phyloP scores from a whole-genome alignment of 208 protist species.

The Acanthamoeba castellanii region DNA sequence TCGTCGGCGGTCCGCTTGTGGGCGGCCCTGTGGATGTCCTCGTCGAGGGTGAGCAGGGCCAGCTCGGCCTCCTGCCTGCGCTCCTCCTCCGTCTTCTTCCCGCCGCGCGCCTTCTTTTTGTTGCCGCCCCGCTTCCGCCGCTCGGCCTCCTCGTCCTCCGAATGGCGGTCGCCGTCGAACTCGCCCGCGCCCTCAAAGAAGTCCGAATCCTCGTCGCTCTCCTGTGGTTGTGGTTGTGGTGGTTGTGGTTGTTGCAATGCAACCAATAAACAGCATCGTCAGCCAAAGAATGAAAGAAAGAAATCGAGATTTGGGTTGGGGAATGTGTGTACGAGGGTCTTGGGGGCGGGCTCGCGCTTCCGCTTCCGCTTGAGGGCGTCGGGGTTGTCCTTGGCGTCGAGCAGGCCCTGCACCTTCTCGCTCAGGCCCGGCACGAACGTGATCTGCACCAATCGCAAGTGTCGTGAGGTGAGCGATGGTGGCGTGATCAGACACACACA shows the following conservation, averaged over 20 bases:
- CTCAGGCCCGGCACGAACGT: slow-evolving; percentile 79
- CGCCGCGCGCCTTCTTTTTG: slow-evolving; percentile 47
- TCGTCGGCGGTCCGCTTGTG: slow-evolving; percentile 86
- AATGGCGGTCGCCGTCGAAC: neutral
- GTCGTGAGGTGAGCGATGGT: too few relatives aligned
- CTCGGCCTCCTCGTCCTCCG: slow-evolving; percentile 41
- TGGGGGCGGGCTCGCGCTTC: slow-evolving; percentile 16
- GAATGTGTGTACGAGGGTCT: neutral
- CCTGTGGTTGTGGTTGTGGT: neutral
- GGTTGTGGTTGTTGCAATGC: too few relatives aligned
- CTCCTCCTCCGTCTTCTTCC: slow-evolving; percentile 42
- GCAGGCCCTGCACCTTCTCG: slow-evolving; percentile 75
- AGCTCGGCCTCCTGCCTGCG: slow-evolving; percentile 60
- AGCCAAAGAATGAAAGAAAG: too few relatives aligned
- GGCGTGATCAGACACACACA: too few relatives aligned
- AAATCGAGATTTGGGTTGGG: too few relatives aligned
- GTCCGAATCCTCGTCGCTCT: slow-evolving; percentile 69
- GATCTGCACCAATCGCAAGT: slow-evolving; percentile 57
- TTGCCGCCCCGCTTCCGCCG: slow-evolving; percentile 12
- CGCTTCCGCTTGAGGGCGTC: slow-evolving; percentile 59
- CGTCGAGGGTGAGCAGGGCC: neutral
- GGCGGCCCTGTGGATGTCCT: slow-evolving; percentile 79
- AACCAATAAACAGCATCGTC: neutral
- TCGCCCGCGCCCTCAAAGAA: slow-evolving; percentile 56
- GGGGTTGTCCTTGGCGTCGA: slow-evolving; percentile 66